Conservation (phyloP, 2,329 filamentous ascomycete species). For the Fonsecaea pedrosoi region DNA sequence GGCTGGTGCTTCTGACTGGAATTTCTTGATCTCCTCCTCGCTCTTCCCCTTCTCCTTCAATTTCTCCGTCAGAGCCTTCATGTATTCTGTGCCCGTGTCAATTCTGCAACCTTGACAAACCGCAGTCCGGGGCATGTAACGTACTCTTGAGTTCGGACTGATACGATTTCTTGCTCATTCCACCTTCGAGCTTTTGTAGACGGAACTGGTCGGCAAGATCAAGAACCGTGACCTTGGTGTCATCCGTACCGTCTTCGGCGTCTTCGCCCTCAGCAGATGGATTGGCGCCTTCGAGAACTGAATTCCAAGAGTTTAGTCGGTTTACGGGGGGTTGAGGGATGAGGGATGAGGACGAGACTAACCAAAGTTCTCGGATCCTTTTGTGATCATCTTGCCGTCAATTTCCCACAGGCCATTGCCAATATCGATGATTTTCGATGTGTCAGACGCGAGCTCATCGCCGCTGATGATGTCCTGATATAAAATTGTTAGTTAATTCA, state of each 20-base stretch:
- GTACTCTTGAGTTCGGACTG: conserved; percentile 83
- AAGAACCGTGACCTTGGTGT: conserved; percentile 73
- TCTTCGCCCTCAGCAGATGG: conserved; percentile 86
- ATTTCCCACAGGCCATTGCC: conserved; percentile 85
- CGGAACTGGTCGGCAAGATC: conserved; percentile 94
- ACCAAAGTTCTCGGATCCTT: conserved; percentile 77
- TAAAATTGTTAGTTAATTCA: conserved; percentile 24
- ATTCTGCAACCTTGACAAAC: background rate
- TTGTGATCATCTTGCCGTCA: conserved; percentile 87
- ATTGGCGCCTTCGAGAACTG: conserved; percentile 76
- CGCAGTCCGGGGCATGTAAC: conserved; percentile 38
- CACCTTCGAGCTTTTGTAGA: conserved; percentile 61
- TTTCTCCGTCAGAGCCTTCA: conserved; percentile 82
- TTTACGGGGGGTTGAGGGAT: background rate
- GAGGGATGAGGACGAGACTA: conserved; percentile 47
- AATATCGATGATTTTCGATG: conserved; percentile 80
- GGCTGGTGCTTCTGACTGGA: conserved; percentile 75
- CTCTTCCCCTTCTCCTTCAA: conserved; percentile 68
- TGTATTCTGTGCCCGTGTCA: conserved; percentile 68
- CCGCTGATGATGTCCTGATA: conserved; percentile 82
- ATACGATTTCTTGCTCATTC: conserved; percentile 80
- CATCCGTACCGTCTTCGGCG: conserved; percentile 76
- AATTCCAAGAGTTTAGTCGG: conserved; percentile 1
- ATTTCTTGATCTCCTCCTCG: conserved; percentile 73
- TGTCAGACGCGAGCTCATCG: conserved; percentile 98